phyloP scores from a whole-genome alignment of 148 eudicot species.

The Oxyria digyna region DNA sequence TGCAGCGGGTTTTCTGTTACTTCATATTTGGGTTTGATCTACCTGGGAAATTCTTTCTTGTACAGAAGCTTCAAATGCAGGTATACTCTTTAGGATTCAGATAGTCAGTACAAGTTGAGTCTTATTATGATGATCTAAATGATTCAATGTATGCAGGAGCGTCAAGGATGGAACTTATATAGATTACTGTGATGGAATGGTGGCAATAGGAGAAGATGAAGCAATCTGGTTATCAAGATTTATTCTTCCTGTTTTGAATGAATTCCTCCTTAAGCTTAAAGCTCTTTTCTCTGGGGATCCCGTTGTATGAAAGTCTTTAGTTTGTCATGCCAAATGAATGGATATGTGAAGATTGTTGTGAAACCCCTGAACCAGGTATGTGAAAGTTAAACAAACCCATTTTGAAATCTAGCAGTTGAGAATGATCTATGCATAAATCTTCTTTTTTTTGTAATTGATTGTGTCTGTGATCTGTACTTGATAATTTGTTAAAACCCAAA shows the following conservation, averaged over 20 bases:
- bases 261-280: conserved; percentile 46
- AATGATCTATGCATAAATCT: too few species aligned
- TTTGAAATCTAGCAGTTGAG: too few species aligned
- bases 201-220: conserved; percentile 61
- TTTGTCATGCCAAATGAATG: too few species aligned
- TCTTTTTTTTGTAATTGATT: too few species aligned
- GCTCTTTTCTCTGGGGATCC: conserved; percentile 79
- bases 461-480: too few species aligned
- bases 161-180: conserved; percentile 11
- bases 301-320: conserved; percentile 32
- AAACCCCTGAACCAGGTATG: too few species aligned
- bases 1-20: conserved; percentile 55
- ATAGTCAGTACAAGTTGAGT: not conserved
- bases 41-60: conserved; percentile 54
- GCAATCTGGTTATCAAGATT: conserved; percentile 53
- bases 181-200: conserved; percentile 13
- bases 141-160: conserved; percentile 5
- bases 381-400: too few species aligned
- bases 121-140: too few species aligned
- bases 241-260: conserved; percentile 61
- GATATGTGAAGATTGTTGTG: too few species aligned
- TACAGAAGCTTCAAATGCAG: conserved; percentile 49
- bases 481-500: too few species aligned
- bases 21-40: conserved; percentile 56
- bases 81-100: conserved; percentile 18